These are phyloP conservation scores for Prunus fruticosa DNA, from an alignment of 306 rosid species.

Conservation along the genomic window DNA sequence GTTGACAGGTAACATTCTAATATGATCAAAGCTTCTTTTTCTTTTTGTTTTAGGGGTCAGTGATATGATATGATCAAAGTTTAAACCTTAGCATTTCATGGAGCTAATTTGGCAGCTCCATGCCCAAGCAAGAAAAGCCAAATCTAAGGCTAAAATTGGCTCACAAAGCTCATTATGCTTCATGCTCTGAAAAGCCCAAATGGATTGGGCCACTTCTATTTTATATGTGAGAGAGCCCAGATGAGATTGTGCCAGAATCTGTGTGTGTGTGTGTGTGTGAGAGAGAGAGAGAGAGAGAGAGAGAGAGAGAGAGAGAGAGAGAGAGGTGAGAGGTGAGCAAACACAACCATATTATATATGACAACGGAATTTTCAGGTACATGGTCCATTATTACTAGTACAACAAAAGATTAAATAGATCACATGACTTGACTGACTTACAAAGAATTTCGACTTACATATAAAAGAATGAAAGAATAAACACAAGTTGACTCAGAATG, in stretches of 20 bases:
- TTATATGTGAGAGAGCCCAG: too few relatives aligned
- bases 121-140: neutral
- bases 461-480: constrained; percentile 56
- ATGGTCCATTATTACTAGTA: neutral
- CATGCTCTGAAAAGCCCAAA: too few relatives aligned
- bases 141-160: neutral
- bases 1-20: too few relatives aligned
- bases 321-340: neutral
- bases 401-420: constrained; percentile 6
- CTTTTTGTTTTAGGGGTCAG: too few relatives aligned
- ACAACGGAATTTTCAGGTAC: constrained; percentile 16
- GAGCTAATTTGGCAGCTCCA: neutral
- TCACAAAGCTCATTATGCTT: neutral
- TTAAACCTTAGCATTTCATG: neutral
- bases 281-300: neutral
- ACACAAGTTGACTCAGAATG: constrained; percentile 35
- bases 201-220: too few relatives aligned
- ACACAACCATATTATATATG: constrained; percentile 23
- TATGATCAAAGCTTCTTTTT: too few relatives aligned
- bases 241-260: too few relatives aligned
- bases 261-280: too few relatives aligned
- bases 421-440: neutral
- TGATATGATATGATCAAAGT: too few relatives aligned
- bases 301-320: neutral
- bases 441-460: constrained; percentile 47